Evolutionary conservation across 805 yeast species (phyloP).

Genomic region (Pachysolen tannophilus): DNA sequence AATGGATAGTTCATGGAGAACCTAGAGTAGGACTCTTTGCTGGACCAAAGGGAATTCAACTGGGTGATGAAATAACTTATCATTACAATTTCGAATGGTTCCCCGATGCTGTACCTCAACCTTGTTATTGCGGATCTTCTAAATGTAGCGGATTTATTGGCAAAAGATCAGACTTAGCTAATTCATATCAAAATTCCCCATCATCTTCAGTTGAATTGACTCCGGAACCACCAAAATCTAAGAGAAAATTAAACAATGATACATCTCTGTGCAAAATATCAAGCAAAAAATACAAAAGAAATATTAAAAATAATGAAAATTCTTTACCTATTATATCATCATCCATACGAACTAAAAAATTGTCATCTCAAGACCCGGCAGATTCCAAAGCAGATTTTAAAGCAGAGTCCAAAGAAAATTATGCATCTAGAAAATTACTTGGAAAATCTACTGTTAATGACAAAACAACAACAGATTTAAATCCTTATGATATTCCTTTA

Average conservation of each 20-base stretch:
- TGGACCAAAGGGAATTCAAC: slow-evolving; percentile 23
- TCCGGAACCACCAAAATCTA: not conserved
- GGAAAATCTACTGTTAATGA: not conserved
- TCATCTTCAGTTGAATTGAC: not conserved
- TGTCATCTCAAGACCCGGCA: not conserved
- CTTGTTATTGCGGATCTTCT: slow-evolving; percentile 33
- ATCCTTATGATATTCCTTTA: slow-evolving; percentile 1
- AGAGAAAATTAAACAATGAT: too few species aligned
- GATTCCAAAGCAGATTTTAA: not conserved
- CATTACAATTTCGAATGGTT: slow-evolving; percentile 42
- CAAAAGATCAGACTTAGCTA: slow-evolving; percentile 13
- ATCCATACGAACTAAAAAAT: not conserved
- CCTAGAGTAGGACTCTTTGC: slow-evolving; percentile 42
- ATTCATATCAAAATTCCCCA: not conserved
- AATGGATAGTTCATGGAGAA: slow-evolving; percentile 37
- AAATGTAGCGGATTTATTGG: slow-evolving; percentile 35
- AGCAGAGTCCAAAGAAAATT: not conserved
- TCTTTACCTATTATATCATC: not conserved
- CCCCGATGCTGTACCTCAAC: slow-evolving; percentile 33
- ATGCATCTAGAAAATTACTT: not conserved
- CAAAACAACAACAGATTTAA: not conserved
- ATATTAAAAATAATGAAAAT: too few species aligned
- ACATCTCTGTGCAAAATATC: not conserved
- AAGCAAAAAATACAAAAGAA: not conserved
- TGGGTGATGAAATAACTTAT: slow-evolving; percentile 38